A percentile compares a stretch with the other conserved stretches of the same genome.
phyloP scores from a whole-genome alignment of 108 stramenopile genomes.

The Skeletonema potamos region DNA sequence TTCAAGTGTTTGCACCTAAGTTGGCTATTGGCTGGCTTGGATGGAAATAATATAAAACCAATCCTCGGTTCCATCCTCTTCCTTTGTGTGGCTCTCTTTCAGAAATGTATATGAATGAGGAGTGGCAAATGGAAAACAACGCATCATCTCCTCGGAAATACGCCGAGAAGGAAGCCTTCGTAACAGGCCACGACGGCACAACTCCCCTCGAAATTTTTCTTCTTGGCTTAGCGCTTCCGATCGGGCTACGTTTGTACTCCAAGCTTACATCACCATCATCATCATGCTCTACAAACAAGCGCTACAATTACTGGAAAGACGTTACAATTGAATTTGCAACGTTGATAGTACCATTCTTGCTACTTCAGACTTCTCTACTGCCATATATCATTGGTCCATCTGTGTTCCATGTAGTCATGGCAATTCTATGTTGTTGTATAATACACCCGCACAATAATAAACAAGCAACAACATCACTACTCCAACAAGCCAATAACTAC shows the following conservation, averaged over 20 bases:
- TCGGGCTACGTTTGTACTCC: constrained; percentile 55
- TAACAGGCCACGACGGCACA: constrained; percentile 80
- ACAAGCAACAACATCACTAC: too few species aligned
- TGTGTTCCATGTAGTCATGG: constrained; percentile 35
- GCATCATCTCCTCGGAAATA: constrained; percentile 37
- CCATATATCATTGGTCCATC: constrained; percentile 56
- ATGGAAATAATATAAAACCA: too few species aligned
- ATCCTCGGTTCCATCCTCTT: too few species aligned
- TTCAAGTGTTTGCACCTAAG: too few species aligned
- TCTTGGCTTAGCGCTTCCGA: constrained; percentile 58
- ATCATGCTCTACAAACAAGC: not conserved
- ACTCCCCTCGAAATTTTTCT: constrained; percentile 64
- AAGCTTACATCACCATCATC: constrained; percentile 2
- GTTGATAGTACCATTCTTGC: constrained; percentile 50
- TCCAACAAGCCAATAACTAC: not conserved
- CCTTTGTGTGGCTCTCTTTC: too few species aligned
- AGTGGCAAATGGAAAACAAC: not conserved
- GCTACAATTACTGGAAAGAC: not conserved
- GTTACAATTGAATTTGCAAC: constrained; percentile 27
- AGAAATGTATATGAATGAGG: too few species aligned
- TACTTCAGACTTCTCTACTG: constrained; percentile 75
- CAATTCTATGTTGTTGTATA: constrained; percentile 10
- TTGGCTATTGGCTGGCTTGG: too few species aligned
- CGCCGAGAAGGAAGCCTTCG: constrained; percentile 78
- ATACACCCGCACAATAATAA: not conserved